Evolutionary conservation across 2,329 filamentous ascomycete genomes (phyloP), one percentile per base, ranked within the genome.

Genomic region (Berkeleyomyces rouxiae): DNA sequence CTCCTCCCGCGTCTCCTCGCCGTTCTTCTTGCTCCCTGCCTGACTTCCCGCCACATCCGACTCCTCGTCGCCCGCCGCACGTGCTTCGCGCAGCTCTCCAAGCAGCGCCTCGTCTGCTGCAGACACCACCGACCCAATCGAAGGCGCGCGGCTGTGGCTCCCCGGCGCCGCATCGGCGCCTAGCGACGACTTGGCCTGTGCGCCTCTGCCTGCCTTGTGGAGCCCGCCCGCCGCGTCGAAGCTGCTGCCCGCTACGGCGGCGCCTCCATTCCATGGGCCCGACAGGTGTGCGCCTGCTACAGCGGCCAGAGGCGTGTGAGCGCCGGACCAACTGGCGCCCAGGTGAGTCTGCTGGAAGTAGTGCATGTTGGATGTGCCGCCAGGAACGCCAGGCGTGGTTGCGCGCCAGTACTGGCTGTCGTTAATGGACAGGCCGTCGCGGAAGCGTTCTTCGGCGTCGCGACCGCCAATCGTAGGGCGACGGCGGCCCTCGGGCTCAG

Each of bases 301-400:
- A 59, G 88, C 87, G 5, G 88, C 88, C 39, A 92, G 78, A 51
- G 88, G 88, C 36, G 88, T 92, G 66, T 88, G 85, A 10, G 86
- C 84, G 36, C 88, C 88, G 58, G 86, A 88, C 67, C 87, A 79
- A 3, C 84, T 84, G 36, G 81, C 79, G 7, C 84, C 82, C 3
- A 92, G 77, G 67, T 90, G 88, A 16, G 86, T 83, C 71, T 91
- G 88, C 42, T 55, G 46, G 70, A 93, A 92, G 72, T 92, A 93
- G 71, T 86, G 85, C 68, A 92, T 78, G 68, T 88, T 90, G 9
- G 85, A 85, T 9, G 86, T 86, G 39, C 86, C 86, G 63, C 87
- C 86, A 4, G 86, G 79, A 55, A 86, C 80, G 0, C 82, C 82
- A 2, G 82, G 81, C 23, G 81, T 82, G n/a, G 53, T 60, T 3